Evolutionary conservation across 2,329 filamentous ascomycete species (phyloP), one percentile per base, ranked within the genome.

Genomic region (Aspergillus terreus): DNA sequence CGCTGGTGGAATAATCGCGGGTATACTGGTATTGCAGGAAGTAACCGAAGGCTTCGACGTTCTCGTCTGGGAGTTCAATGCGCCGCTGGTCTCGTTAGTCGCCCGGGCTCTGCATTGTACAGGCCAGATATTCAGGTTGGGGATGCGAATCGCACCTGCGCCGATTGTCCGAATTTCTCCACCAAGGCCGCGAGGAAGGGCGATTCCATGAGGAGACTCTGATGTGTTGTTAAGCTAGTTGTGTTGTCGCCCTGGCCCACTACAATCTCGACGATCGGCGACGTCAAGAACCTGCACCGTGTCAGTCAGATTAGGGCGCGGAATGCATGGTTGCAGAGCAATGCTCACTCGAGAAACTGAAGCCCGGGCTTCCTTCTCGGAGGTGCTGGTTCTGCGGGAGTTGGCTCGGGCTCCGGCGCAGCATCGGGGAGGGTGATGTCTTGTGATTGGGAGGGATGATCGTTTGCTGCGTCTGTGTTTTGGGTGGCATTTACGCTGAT

Each of bases 11-110:
- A 78, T 96, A 94, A 73, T 95, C 88, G 67, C 82, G 82, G 1
- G 88, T 92, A 73, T 95, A 95, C 47, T 92, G 83, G 69, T 83
- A 95, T 69, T 94, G 87, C 61, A 94, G 81, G 61, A 92, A 89
- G 68, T 85, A 90, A 54, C 87, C 85, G 50, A 90, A 84, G 19
- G 88, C 85, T 58, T 90, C 85, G 43, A 88, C 71, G 61, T 90
- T 81, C 60, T 90, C 86, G 57, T 80, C 73, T 2, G 78, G 66
- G 21, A 95, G 84, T 52, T 86, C 75, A 54, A 96, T 85, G 52
- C 83, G 80, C 50, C 86, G 86, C 58, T 81, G 80, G n/a, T n/a
- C 11, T 27, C 12, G 15, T 15, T 19, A 12, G 17, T n/a, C 1
- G 33, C 33, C 27, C 38, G 19, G 12, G 15, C 44, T 23, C 4